Conservation (phyloP, 2,329 filamentous ascomycete species). For the Coniochaeta sp. region DNA sequence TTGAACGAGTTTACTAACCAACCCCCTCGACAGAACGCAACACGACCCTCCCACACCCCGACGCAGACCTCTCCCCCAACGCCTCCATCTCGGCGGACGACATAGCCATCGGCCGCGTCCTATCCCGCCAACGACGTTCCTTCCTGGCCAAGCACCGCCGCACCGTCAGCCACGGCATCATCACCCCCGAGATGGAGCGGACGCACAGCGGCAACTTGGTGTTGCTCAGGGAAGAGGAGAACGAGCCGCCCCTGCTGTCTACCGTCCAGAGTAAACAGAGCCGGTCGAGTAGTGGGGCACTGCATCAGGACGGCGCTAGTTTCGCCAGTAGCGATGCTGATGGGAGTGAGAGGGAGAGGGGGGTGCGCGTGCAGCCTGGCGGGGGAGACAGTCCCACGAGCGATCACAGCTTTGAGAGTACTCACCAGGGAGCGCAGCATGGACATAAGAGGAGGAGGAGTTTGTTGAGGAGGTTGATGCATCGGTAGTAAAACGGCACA, state of each 20-base stretch:
- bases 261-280: background rate
- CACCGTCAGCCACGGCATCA: conserved; percentile 38
- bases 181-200: conserved; percentile 29
- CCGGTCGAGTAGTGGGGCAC: conserved; percentile 11
- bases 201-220: conserved; percentile 20
- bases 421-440: background rate
- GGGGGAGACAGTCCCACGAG: background rate
- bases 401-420: background rate
- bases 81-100: conserved; percentile 51
- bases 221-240: conserved; percentile 13
- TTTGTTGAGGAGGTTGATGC: conserved; percentile 8
- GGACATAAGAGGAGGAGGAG: conserved; percentile 8
- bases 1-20: background rate
- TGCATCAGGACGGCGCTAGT: conserved; percentile 33
- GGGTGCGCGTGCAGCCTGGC: background rate
- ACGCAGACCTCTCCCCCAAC: conserved; percentile 49
- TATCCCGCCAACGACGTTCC: conserved; percentile 36
- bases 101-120: conserved; percentile 33
- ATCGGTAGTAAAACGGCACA: too few species aligned
- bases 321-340: too few species aligned
- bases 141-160: conserved; percentile 40
- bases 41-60: conserved; percentile 56
- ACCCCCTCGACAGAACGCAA: conserved; percentile 39
- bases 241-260: conserved; percentile 4
- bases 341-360: background rate